These are phyloP conservation scores for Tubosaeta sp. DNA, from an alignment of 768 basidiomycete genomes.

Conservation along the genomic window DNA sequence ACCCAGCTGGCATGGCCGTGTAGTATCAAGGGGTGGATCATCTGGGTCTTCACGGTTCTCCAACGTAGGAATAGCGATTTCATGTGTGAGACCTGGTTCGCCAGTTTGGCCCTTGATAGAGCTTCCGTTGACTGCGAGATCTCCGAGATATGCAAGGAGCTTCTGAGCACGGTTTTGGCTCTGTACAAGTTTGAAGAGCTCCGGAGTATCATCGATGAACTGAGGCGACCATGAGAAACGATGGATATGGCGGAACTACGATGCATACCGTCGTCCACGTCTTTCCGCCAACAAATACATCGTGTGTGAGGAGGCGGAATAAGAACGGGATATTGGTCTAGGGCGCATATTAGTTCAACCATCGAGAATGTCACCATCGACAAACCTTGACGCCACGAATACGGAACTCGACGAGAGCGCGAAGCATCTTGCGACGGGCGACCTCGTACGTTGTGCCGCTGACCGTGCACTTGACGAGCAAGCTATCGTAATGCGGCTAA, in stretches of 20 bases:
- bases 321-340: conserved; percentile 99
- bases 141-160: conserved; percentile 92
- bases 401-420: conserved; percentile 99
- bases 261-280: conserved; percentile 90
- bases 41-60: conserved; percentile 74
- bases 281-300: conserved; percentile 92
- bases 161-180: conserved; percentile 99
- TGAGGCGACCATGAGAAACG: conserved; percentile 28
- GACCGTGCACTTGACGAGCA: conserved; percentile 94
- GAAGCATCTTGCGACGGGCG: conserved; percentile 97
- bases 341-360: background rate
- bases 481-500: conserved; percentile 96
- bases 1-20: conserved; percentile 78
- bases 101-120: conserved; percentile 95
- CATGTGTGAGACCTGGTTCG: conserved; percentile 90
- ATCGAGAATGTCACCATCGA: background rate
- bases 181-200: conserved; percentile 96
- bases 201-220: conserved; percentile 99
- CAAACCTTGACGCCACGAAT: conserved; percentile 94
- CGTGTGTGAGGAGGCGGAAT: conserved; percentile 95
- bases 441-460: conserved; percentile 98
- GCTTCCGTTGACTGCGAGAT: conserved; percentile 96
- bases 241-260: background rate
- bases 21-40: conserved; percentile 71
- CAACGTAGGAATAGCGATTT: conserved; percentile 79